Evolutionary conservation across 176 grass and related monocot species (phyloP).

Genomic region (Triticum urartu): DNA sequence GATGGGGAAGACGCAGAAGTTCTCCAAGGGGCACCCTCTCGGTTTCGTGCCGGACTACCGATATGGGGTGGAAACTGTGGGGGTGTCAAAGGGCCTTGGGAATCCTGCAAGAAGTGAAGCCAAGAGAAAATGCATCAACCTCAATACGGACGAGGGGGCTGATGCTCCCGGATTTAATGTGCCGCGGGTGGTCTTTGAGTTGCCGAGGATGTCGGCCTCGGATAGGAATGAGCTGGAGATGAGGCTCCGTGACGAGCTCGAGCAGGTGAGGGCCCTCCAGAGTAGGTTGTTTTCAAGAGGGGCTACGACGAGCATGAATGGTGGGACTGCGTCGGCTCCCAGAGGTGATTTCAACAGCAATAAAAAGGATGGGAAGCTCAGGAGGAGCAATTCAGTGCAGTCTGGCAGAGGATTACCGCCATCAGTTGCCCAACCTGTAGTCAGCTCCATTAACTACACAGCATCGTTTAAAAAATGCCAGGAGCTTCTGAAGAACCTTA

Average conservation of each 20-base stretch:
- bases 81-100: slow-evolving; percentile 57
- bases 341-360: slow-evolving; percentile 27
- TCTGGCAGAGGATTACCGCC: slow-evolving; percentile 33
- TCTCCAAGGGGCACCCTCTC: slow-evolving; percentile 75
- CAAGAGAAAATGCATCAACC: slow-evolving; percentile 65
- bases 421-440: slow-evolving; percentile 19
- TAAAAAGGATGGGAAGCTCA: slow-evolving; percentile 47
- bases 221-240: slow-evolving; percentile 62
- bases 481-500: slow-evolving; percentile 75
- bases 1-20: slow-evolving; percentile 95
- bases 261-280: slow-evolving; percentile 50
- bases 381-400: slow-evolving; percentile 52
- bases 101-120: slow-evolving; percentile 54
- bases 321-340: slow-evolving; percentile 3
- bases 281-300: slow-evolving; percentile 45
- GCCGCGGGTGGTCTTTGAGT: slow-evolving; percentile 45
- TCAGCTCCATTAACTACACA: slow-evolving; percentile 48
- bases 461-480: slow-evolving; percentile 63
- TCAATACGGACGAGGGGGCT: slow-evolving; percentile 30
- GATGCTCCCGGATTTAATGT: slow-evolving; percentile 38
- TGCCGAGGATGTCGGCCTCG: slow-evolving; percentile 46
- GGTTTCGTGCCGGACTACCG: slow-evolving; percentile 83
- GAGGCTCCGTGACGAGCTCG: slow-evolving; percentile 61
- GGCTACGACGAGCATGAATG: slow-evolving; percentile 32
- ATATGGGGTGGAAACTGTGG: slow-evolving; percentile 66